A percentile compares a stretch with the other conserved stretches of the same genome.
phyloP scores from a whole-genome alignment of 2,329 filamentous ascomycete genomes.

The Talaromyces rugulosus region DNA sequence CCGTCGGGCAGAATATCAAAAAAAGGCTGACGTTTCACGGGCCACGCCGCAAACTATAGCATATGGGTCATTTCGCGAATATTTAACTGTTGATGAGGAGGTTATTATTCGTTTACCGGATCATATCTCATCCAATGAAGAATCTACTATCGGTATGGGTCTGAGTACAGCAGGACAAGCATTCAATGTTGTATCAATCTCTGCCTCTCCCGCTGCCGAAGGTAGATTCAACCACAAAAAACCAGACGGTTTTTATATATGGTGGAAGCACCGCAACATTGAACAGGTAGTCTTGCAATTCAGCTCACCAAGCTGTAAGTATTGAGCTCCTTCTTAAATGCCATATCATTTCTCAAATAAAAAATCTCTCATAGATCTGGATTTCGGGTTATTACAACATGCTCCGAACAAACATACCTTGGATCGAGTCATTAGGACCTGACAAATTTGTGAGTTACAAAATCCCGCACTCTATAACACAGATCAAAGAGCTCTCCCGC shows the following conservation, averaged over 20 bases:
- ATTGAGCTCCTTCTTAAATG: too few species aligned
- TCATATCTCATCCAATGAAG: slow-evolving; percentile 26
- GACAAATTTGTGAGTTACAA: background rate
- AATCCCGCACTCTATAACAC: too few species aligned
- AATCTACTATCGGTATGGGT: slow-evolving; percentile 28
- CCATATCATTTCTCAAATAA: background rate
- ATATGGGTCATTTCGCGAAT: slow-evolving; percentile 35
- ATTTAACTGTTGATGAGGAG: slow-evolving; percentile 22
- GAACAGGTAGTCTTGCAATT: background rate
- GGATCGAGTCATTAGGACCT: background rate
- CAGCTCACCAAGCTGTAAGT: slow-evolving; percentile 1
- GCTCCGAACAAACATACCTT: background rate
- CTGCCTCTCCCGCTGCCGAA: background rate
- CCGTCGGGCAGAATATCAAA: slow-evolving; percentile 27
- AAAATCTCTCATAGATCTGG: background rate
- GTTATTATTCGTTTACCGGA: slow-evolving; percentile 28
- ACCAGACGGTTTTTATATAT: background rate
- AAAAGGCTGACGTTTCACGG: slow-evolving; percentile 31
- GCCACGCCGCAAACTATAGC: slow-evolving; percentile 20
- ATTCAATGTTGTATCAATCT: background rate
- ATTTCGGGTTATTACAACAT: background rate
- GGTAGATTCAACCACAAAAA: background rate
- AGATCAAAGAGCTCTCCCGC: too few species aligned
- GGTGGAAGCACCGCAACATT: slow-evolving; percentile 2
- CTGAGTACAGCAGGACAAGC: slow-evolving; percentile 4